Evolutionary conservation across 2,329 filamentous ascomycete species (phyloP).

Genomic region (Talaromyces sp.): DNA sequence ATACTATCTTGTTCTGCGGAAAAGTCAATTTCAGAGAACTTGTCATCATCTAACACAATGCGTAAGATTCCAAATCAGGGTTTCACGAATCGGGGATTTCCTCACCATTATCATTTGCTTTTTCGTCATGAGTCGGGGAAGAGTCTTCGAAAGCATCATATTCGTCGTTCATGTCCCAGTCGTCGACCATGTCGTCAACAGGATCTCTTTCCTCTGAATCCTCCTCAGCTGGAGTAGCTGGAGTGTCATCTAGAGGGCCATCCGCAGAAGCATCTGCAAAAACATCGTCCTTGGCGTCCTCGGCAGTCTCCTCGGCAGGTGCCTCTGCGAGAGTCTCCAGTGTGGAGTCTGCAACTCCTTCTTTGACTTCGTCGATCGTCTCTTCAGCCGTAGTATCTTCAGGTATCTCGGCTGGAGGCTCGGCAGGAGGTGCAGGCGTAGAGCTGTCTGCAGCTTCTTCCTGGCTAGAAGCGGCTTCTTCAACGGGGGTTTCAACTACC

Average conservation of each 20-base stretch:
- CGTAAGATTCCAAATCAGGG: conserved; percentile 25
- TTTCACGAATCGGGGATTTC: conserved; percentile 18
- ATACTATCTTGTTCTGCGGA: conserved; percentile 30
- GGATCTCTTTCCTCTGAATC: conserved; percentile 3
- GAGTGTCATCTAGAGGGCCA: background rate
- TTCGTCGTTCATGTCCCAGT: conserved; percentile 15
- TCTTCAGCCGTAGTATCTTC: background rate
- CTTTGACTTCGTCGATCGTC: background rate
- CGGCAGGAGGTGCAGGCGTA: background rate
- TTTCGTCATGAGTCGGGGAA: background rate
- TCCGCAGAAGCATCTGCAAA: background rate
- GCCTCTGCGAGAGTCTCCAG: background rate
- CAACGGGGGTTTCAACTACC: background rate
- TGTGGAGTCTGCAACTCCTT: conserved; percentile 3
- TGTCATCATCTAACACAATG: conserved; percentile 28
- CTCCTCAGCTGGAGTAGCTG: background rate
- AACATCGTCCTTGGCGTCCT: background rate
- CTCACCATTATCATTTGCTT: conserved; percentile 15
- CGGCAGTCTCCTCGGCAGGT: background rate
- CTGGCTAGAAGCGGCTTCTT: conserved; percentile 5
- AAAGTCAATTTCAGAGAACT: conserved; percentile 33
- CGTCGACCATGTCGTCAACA: conserved; percentile 9
- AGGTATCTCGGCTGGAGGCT: background rate
- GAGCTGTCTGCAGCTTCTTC: conserved; percentile 1
- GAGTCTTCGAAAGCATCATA: conserved; percentile 4